A percentile compares a stretch with the other conserved stretches of the same genome.
Conservation (phyloP, 306 rosid genomes). For the Cyclanthera cordifolia region DNA sequence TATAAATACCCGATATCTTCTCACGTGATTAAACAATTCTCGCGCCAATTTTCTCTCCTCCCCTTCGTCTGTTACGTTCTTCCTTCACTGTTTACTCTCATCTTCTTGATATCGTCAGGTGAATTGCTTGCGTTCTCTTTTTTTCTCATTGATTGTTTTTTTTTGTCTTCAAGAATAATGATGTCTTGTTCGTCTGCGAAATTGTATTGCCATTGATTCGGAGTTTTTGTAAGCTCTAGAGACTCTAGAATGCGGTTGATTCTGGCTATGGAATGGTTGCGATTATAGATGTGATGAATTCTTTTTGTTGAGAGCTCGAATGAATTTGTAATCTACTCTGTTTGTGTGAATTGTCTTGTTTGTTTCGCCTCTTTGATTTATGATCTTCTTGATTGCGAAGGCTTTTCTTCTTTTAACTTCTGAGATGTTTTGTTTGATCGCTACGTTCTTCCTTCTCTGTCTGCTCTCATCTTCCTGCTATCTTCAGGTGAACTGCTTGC, state of each 20-base stretch:
- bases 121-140: neutral
- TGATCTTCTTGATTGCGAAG: neutral
- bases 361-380: neutral
- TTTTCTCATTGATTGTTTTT: neutral
- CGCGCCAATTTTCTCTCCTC: neutral
- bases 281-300: too few species aligned
- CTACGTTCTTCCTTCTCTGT: neutral
- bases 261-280: neutral
- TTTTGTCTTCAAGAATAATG: neutral
- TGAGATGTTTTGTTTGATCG: conserved; percentile 1
- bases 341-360: neutral
- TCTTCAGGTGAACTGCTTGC: neutral
- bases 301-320: neutral
- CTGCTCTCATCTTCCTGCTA: neutral
- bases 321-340: neutral
- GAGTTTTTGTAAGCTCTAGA: neutral
- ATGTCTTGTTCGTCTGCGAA: neutral
- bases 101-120: neutral
- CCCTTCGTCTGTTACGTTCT: neutral
- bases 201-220: neutral
- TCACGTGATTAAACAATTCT: too few species aligned
- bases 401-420: neutral
- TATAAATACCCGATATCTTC: too few species aligned
- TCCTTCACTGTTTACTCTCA: neutral
- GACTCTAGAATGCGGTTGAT: neutral